Conservation (phyloP, 176 grass and related monocot genomes). For the Alloteropsis semialata region DNA sequence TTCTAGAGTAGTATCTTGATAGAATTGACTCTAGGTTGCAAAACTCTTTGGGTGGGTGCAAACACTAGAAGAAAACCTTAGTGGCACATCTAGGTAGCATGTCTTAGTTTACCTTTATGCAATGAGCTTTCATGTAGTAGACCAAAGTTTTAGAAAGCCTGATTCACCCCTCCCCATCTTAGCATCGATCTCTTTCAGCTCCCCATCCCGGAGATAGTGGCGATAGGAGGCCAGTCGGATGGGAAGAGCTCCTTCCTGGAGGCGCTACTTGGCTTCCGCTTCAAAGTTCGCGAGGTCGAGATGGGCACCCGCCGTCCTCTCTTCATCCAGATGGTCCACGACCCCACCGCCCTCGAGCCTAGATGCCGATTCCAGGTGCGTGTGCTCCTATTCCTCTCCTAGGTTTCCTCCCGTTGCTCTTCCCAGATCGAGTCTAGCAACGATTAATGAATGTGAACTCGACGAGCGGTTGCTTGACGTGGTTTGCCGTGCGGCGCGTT, state of each 20-base stretch:
- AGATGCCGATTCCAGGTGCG: conserved; percentile 89
- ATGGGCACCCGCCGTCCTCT: conserved; percentile 96
- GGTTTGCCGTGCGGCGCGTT: neutral
- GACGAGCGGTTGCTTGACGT: conserved; percentile 21
- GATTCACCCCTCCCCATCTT: too few species aligned
- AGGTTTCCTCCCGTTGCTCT: neutral
- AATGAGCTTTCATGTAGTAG: too few species aligned
- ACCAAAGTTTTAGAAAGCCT: too few species aligned
- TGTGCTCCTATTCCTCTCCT: neutral
- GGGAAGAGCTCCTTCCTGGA: conserved; percentile 96
- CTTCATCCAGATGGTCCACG: conserved; percentile 95
- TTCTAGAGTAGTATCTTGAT: too few species aligned
- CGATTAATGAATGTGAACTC: neutral
- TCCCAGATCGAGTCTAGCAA: conserved; percentile 1
- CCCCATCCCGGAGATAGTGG: conserved; percentile 95
- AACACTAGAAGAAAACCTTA: too few species aligned
- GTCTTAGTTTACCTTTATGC: too few species aligned
- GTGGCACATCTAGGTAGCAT: too few species aligned
- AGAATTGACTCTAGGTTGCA: too few species aligned
- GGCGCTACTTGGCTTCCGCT: conserved; percentile 89
- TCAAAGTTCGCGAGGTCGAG: conserved; percentile 98
- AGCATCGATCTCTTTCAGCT: too few species aligned
- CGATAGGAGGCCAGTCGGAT: conserved; percentile 79
- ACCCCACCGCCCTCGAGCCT: conserved; percentile 84
- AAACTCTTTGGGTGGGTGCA: too few species aligned